Evolutionary conservation across 2,329 filamentous ascomycete species (phyloP), one percentile per base, ranked within the genome.

Genomic region (Talaromyces atroroseus): DNA sequence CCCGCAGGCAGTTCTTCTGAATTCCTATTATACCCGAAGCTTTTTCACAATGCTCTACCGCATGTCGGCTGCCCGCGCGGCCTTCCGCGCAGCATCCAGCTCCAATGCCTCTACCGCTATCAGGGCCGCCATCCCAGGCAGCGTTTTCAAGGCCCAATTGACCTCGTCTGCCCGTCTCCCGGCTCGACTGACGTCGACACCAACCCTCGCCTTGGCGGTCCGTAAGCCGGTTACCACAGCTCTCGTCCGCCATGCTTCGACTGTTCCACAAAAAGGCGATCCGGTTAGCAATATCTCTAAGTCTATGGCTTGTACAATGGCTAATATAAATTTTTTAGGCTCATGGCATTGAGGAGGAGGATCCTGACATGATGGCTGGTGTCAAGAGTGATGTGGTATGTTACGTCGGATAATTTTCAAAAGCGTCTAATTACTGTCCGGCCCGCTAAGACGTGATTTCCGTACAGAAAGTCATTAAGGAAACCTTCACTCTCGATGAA

Each of bases 401-500:
- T 74, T 52, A 32, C n/a, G 20, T 3, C 24, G 24, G 29, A 20
- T 26, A 29, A 56, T 32, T 59, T 59, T 59, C 12, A n/a, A n/a
- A 24, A 29, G 24, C 48, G 20, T 54, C 32, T 26, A 38, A 14
- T 46, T 48, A 38, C 48, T 55, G 46, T 49, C 20, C 12, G 29
- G 5, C n/a, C 20, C 42, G 18, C 57, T 59, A 38, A 56, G 12
- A 10, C 3, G 10, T 32, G 32, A 14, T 24, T 55, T 10, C 42
- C 18, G 34, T 61, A 5, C 65, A 89, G 83, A 75, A 80, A 66
- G 80, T 81, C 8, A 81, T 90, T 66, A 84, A 83, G 65, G 84
- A 89, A 14, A 88, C 87, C 1, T 87, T 91, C 66, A 81, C 79
- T 20, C 78, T 91, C 36, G 68, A 71, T 34, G 75, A 76, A 1